A percentile compares a stretch with the other conserved stretches of the same genome.
Conservation (phyloP, 106 monocot species). For the Cymbidium sinense region DNA sequence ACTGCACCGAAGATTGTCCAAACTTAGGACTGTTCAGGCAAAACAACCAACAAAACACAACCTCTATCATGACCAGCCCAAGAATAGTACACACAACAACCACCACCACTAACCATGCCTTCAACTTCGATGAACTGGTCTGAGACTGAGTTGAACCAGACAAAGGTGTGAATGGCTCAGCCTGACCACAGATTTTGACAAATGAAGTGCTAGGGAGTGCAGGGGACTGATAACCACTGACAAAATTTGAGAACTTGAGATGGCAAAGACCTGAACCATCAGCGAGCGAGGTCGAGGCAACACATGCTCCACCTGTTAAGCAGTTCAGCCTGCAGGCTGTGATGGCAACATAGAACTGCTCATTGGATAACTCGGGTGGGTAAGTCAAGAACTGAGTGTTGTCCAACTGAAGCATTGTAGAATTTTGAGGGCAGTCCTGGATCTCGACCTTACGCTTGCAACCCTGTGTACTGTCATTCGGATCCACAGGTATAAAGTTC, state of each 20-base stretch:
- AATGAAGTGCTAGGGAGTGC: conserved; percentile 75
- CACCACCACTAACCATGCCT: conserved; percentile 33
- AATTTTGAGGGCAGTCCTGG: conserved; percentile 41
- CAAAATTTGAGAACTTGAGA: conserved; percentile 45
- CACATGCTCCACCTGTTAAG: conserved; percentile 46
- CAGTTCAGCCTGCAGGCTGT: conserved; percentile 63
- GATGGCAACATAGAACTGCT: conserved; percentile 60
- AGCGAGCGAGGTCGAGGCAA: conserved; percentile 65
- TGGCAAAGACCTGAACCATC: conserved; percentile 77
- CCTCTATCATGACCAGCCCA: conserved; percentile 42
- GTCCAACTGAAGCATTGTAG: conserved; percentile 57
- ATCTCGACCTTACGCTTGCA: conserved; percentile 44
- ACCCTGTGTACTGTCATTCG: conserved; percentile 30
- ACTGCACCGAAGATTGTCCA: conserved; percentile 50
- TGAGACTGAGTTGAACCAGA: not conserved
- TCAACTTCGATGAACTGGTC: conserved; percentile 14
- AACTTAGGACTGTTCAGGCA: conserved; percentile 54
- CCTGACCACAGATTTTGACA: conserved; percentile 69
- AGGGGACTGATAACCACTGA: conserved; percentile 60
- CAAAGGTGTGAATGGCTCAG: conserved; percentile 4
- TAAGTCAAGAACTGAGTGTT: conserved; percentile 77
- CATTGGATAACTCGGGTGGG: conserved; percentile 34
- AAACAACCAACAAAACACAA: conserved; percentile 57
- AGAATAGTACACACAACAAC: conserved; percentile 34
- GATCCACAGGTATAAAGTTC: conserved; percentile 45